Percentiles rank a stretch among this genome's conserved stretches.
phyloP scores from a whole-genome alignment of 208 protist species.

The Trypanosoma avium region DNA sequence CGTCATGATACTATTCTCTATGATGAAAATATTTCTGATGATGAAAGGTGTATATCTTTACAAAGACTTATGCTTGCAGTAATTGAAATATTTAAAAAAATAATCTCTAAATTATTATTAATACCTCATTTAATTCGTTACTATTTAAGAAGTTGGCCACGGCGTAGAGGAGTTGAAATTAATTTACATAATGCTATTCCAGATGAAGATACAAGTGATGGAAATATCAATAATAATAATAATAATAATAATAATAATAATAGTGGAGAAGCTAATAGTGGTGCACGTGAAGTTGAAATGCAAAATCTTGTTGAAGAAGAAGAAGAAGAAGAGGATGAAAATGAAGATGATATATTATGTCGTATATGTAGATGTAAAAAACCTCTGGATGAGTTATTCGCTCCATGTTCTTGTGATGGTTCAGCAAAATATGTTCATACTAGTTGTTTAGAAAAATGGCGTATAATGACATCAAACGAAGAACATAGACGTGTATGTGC shows the following conservation, averaged over 20 bases:
- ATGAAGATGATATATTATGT: conserved; percentile 59
- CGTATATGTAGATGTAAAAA: conserved; percentile 73
- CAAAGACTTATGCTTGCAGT: conserved; percentile 14
- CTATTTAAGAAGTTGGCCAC: neutral
- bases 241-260: too few relatives aligned
- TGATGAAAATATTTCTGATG: conserved; percentile 4
- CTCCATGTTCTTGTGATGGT: conserved; percentile 73
- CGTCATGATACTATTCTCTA: conserved; percentile 21
- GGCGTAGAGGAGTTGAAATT: too few relatives aligned
- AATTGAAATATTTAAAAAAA: conserved; percentile 7
- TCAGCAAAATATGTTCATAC: conserved; percentile 78
- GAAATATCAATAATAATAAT: too few relatives aligned
- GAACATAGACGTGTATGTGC: conserved; percentile 30
- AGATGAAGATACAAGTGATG: too few relatives aligned
- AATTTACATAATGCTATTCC: too few relatives aligned
- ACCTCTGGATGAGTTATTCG: conserved; percentile 57
- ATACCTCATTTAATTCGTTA: neutral
- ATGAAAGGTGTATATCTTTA: neutral
- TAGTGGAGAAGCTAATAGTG: too few relatives aligned
- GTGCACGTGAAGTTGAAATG: neutral
- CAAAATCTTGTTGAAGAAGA: neutral
- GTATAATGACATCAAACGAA: conserved; percentile 28
- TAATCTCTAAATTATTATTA: neutral
- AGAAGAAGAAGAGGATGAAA: conserved; percentile 23
- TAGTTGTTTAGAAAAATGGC: conserved; percentile 78